phyloP scores from a whole-genome alignment of 2,329 filamentous ascomycete species.

The Diaporthe ilicicola region DNA sequence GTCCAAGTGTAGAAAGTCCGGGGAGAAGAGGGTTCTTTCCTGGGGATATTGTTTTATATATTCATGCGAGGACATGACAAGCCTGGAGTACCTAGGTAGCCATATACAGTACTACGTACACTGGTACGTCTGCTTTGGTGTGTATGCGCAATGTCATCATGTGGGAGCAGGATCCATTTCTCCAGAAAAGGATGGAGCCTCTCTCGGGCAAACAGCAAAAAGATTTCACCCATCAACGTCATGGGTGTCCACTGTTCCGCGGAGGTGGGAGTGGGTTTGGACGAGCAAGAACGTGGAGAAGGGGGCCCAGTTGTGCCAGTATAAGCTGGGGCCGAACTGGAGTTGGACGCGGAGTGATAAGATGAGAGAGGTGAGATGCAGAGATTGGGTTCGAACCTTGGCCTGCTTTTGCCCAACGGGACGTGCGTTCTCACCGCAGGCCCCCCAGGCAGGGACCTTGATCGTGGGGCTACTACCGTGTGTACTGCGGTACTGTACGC shows the following conservation, averaged over 20 bases:
- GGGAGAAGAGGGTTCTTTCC: constrained; percentile 8
- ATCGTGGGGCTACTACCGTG: constrained; percentile 22
- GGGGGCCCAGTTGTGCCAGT: constrained; percentile 9
- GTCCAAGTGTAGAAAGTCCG: not conserved
- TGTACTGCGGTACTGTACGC: not conserved
- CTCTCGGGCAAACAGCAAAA: constrained; percentile 30
- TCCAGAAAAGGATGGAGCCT: constrained; percentile 27
- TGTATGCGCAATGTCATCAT: constrained; percentile 23
- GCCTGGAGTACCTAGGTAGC: too few species aligned
- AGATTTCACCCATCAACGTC: constrained; percentile 34
- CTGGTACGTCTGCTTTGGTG: not conserved
- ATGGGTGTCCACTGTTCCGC: constrained; percentile 30
- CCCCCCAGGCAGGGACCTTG: not conserved
- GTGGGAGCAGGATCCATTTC: constrained; percentile 26
- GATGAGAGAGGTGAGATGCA: constrained; percentile 23
- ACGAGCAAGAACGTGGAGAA: constrained; percentile 31
- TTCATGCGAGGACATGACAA: not conserved
- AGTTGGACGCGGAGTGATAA: constrained; percentile 33
- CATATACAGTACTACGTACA: constrained; percentile 6
- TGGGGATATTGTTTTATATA: constrained; percentile 28
- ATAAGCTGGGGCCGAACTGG: constrained; percentile 28
- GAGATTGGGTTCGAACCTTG: constrained; percentile 21
- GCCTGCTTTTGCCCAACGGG: constrained; percentile 2
- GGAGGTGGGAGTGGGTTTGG: constrained; percentile 27
- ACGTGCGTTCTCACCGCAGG: constrained; percentile 21